These are phyloP conservation scores for Hanseniaspora vineae DNA, from an alignment of 805 yeast genomes.

Conservation along the genomic window DNA sequence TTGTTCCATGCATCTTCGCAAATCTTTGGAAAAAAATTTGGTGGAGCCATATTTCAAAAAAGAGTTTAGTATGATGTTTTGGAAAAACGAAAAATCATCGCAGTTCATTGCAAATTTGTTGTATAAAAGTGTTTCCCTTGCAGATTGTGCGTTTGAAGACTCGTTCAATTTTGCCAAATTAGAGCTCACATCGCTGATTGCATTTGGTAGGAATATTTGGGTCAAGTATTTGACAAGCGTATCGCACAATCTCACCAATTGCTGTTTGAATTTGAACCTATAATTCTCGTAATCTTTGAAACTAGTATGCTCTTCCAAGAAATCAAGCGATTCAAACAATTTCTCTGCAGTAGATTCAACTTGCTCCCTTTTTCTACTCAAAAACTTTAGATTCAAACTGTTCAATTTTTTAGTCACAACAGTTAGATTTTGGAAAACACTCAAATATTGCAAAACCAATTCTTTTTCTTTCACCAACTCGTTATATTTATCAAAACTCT, in stretches of 20 bases:
- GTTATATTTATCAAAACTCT: background rate
- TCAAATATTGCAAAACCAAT: background rate
- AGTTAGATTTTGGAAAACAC: background rate
- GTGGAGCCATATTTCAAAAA: slow-evolving; percentile 20
- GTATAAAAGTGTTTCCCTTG: slow-evolving; percentile 53
- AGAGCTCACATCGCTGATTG: slow-evolving; percentile 18
- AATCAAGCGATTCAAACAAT: slow-evolving; percentile 55
- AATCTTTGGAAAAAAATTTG: slow-evolving; percentile 45
- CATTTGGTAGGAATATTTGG: slow-evolving; percentile 24
- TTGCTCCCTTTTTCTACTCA: slow-evolving; percentile 25
- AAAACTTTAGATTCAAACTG: background rate
- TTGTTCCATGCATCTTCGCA: slow-evolving; percentile 39
- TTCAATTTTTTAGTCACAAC: background rate
- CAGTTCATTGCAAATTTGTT: slow-evolving; percentile 44
- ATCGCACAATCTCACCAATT: slow-evolving; percentile 69
- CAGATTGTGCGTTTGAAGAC: slow-evolving; percentile 21
- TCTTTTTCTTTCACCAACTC: background rate
- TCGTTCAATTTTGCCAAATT: slow-evolving; percentile 15
- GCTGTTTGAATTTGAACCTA: slow-evolving; percentile 62
- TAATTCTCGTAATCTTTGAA: slow-evolving; percentile 62
- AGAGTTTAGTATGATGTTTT: slow-evolving; percentile 26
- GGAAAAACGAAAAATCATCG: slow-evolving; percentile 25
- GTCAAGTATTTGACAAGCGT: slow-evolving; percentile 56
- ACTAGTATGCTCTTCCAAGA: slow-evolving; percentile 40
- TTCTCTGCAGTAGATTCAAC: slow-evolving; percentile 42